Evolutionary conservation across 352 stramenopile species (phyloP).

Genomic region (Phytophthora syringae): DNA sequence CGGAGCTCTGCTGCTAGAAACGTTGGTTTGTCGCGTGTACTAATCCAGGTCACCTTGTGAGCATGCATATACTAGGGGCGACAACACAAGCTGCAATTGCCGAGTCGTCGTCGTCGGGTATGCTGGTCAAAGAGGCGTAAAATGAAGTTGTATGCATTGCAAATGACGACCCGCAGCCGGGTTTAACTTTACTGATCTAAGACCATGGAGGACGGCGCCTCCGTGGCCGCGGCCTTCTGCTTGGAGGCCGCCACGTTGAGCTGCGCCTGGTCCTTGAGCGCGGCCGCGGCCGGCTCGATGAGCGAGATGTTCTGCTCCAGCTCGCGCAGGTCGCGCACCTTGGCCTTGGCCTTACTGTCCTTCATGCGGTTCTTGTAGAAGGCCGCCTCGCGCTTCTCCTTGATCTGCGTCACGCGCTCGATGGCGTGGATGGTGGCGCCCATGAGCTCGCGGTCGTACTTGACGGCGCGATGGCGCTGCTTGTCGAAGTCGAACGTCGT

Average conservation of each 20-base stretch:
- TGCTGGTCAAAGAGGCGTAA: slow-evolving; percentile 10
- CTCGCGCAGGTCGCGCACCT: slow-evolving; percentile 82
- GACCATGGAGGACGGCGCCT: slow-evolving; percentile 78
- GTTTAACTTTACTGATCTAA: slow-evolving; percentile 86
- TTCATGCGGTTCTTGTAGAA: slow-evolving; percentile 99
- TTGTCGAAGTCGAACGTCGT: slow-evolving; percentile 99
- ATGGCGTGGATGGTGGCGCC: slow-evolving; percentile 98
- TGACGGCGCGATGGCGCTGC: slow-evolving; percentile 97
- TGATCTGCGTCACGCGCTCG: slow-evolving; percentile 97
- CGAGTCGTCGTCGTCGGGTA: not conserved
- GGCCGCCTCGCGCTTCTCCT: slow-evolving; percentile 94
- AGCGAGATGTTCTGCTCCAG: slow-evolving; percentile 88
- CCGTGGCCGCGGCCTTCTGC: slow-evolving; percentile 68
- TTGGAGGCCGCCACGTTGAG: slow-evolving; percentile 69
- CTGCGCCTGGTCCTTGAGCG: slow-evolving; percentile 80
- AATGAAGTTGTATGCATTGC: slow-evolving; percentile 44
- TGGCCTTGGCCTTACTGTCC: slow-evolving; percentile 77
- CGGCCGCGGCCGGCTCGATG: slow-evolving; percentile 76
- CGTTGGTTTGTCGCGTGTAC: slow-evolving; percentile 9
- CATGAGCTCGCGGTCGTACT: slow-evolving; percentile 99
- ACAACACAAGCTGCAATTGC: not conserved
- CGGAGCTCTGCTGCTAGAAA: slow-evolving; percentile 22
- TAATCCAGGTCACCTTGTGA: not conserved
- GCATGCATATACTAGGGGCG: not conserved
- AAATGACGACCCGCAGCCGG: slow-evolving; percentile 31